Conservation (phyloP, 2,329 filamentous ascomycete genomes). For the Alternaria solani region DNA sequence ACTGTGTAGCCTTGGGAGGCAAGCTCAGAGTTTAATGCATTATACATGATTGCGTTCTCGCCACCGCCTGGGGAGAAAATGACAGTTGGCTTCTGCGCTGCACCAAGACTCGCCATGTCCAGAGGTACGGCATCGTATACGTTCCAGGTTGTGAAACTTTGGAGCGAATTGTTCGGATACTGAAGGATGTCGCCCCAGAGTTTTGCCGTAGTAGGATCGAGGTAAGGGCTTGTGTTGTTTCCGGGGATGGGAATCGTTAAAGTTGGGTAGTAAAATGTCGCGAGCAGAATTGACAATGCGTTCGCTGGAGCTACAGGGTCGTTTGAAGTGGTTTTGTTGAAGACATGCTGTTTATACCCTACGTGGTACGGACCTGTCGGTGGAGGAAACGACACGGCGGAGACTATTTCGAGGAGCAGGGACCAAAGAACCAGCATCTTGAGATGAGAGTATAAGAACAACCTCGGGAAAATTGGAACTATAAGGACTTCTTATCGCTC, state of each 20-base stretch:
- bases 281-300: constrained; percentile 20
- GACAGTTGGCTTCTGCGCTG: constrained; percentile 17
- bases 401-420: background rate
- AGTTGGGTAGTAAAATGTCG: constrained; percentile 38
- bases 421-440: background rate
- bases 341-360: constrained; percentile 32
- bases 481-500: background rate
- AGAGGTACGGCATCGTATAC: constrained; percentile 17
- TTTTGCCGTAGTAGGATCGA: constrained; percentile 30
- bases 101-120: background rate
- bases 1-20: constrained; percentile 22
- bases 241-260: constrained; percentile 8
- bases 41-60: constrained; percentile 11
- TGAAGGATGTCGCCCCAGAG: constrained; percentile 18
- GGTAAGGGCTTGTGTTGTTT: constrained; percentile 26
- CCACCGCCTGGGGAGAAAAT: constrained; percentile 24
- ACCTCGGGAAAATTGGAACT: background rate
- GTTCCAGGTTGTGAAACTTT: constrained; percentile 13
- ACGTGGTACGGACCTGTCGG: constrained; percentile 34
- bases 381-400: background rate
- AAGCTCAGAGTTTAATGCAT: constrained; percentile 14
- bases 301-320: constrained; percentile 28
- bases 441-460: background rate
- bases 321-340: constrained; percentile 34
- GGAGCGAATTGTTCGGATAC: constrained; percentile 7